A percentile compares a stretch with the other conserved stretches of the same genome.
Conservation (phyloP, 805 yeast genomes). For the Kodamaea fukazawae region DNA sequence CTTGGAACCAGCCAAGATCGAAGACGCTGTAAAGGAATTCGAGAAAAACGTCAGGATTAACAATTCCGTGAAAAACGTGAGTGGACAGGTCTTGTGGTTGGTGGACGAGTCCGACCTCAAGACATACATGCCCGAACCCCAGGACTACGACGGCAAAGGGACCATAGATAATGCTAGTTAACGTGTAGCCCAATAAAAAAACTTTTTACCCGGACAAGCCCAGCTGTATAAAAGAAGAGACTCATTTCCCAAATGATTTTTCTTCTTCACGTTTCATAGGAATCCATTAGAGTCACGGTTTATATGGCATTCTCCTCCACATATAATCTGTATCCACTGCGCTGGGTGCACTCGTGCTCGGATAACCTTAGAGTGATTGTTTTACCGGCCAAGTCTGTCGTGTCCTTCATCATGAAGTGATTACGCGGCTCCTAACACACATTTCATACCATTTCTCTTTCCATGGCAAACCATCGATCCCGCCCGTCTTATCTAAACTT, state of each 20-base stretch:
- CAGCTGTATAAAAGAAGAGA: background rate
- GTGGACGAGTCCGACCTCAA: constrained; percentile 47
- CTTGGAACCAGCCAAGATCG: constrained; percentile 54
- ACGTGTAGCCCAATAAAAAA: too few relatives aligned
- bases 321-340: constrained; percentile 43
- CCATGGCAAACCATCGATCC: background rate
- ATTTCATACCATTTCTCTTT: constrained; percentile 20
- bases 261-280: constrained; percentile 49
- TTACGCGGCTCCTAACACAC: constrained; percentile 79
- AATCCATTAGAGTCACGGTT: constrained; percentile 83
- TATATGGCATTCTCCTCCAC: constrained; percentile 45
- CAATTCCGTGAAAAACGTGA: constrained; percentile 52
- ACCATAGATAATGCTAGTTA: background rate
- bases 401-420: constrained; percentile 45
- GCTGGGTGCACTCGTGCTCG: constrained; percentile 76
- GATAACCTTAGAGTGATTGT: constrained; percentile 81
- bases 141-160: constrained; percentile 51
- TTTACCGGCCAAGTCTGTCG: constrained; percentile 57
- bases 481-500: constrained; percentile 6
- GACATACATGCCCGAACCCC: constrained; percentile 53
- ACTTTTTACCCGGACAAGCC: constrained; percentile 7
- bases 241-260: constrained; percentile 9
- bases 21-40: constrained; percentile 52
- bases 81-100: constrained; percentile 58
- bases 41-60: constrained; percentile 59